These are phyloP conservation scores for Rhinocladiella similis DNA, from an alignment of 2,329 filamentous ascomycete genomes.

Conservation along the genomic window DNA sequence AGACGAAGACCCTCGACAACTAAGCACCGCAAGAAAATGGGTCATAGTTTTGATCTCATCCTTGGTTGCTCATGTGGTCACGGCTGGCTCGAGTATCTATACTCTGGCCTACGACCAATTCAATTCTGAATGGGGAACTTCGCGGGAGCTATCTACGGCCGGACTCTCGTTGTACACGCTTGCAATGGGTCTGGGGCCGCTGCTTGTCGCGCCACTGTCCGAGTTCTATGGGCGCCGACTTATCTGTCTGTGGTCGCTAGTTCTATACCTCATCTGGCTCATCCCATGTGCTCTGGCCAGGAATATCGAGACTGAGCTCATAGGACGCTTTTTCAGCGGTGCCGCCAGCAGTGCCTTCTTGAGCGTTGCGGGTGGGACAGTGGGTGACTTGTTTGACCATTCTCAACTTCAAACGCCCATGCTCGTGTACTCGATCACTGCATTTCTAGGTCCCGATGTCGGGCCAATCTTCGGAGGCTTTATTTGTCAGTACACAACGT, in stretches of 20 bases:
- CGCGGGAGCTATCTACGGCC: neutral
- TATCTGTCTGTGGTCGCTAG: neutral
- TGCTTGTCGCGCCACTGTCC: slow-evolving; percentile 71
- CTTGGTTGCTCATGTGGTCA: neutral
- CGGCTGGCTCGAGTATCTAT: neutral
- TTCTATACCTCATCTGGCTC: slow-evolving; percentile 11
- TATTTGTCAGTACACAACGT: slow-evolving; percentile 69
- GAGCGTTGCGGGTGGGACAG: slow-evolving; percentile 69
- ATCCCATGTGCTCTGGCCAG: slow-evolving; percentile 53
- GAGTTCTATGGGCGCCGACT: slow-evolving; percentile 61
- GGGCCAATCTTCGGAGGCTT: slow-evolving; percentile 38
- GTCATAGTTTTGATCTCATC: neutral
- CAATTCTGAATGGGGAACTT: neutral
- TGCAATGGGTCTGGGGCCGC: slow-evolving; percentile 51
- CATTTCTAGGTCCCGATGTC: slow-evolving; percentile 57
- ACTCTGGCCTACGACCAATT: neutral
- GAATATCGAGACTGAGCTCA: slow-evolving; percentile 75
- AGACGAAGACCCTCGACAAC: neutral
- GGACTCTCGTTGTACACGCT: neutral
- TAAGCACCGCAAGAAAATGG: neutral
- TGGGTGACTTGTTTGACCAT: slow-evolving; percentile 69
- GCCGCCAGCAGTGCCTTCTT: slow-evolving; percentile 59
- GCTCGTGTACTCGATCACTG: slow-evolving; percentile 68
- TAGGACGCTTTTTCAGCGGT: slow-evolving; percentile 69
- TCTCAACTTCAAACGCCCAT: slow-evolving; percentile 70